Conservation (phyloP, 768 basidiomycete genomes). For the Calocybe cyanea region DNA sequence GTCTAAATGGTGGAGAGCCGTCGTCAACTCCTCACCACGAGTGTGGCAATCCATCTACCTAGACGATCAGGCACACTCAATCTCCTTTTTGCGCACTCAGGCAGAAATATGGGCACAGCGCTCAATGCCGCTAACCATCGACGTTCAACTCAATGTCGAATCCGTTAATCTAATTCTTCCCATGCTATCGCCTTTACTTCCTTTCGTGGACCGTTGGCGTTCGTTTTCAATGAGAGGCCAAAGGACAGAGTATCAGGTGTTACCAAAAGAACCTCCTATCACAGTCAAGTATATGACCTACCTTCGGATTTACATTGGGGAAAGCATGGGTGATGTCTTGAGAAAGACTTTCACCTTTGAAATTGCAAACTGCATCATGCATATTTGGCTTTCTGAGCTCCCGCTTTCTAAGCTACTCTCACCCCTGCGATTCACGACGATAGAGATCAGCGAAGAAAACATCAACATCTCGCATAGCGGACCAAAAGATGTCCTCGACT, state of each 20-base stretch:
- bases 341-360: constrained; percentile 28
- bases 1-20: constrained; percentile 54
- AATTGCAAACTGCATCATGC: constrained; percentile 36
- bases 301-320: constrained; percentile 35
- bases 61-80: constrained; percentile 33
- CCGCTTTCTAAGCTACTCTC: constrained; percentile 41
- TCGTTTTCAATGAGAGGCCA: constrained; percentile 42
- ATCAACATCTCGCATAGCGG: constrained; percentile 33
- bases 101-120: constrained; percentile 51
- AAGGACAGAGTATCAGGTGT: constrained; percentile 29
- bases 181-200: constrained; percentile 59
- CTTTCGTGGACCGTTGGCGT: constrained; percentile 55
- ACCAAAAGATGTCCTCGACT: constrained; percentile 50
- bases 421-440: constrained; percentile 51
- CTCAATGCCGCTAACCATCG: constrained; percentile 51
- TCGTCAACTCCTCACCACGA: constrained; percentile 50
- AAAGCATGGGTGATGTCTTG: constrained; percentile 27
- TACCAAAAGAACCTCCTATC: constrained; percentile 21
- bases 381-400: constrained; percentile 44
- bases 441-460: constrained; percentile 52
- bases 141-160: constrained; percentile 46
- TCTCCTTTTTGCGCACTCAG: constrained; percentile 39
- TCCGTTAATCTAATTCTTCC: constrained; percentile 53
- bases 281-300: constrained; percentile 26
- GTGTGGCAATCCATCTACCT: constrained; percentile 61